Conservation (phyloP, 441 rosid genomes). For the Pelargonium australe region DNA sequence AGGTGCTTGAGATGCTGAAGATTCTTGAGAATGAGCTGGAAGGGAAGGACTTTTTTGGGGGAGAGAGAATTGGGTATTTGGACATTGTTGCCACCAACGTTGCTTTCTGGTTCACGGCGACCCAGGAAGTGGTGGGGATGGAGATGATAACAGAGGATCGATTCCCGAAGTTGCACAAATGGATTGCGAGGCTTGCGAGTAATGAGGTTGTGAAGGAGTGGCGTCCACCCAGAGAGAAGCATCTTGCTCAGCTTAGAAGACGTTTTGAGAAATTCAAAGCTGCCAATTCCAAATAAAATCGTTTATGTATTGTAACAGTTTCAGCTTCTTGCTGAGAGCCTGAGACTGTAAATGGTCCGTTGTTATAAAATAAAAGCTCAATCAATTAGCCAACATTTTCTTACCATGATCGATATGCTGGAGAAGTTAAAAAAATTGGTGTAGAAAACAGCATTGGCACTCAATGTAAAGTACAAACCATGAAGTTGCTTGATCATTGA, state of each 20-base stretch:
- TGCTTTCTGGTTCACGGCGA: not conserved
- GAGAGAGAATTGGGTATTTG: not conserved
- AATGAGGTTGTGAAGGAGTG: slow-evolving; percentile 31
- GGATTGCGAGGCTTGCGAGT: slow-evolving; percentile 28
- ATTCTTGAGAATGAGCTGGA: not conserved
- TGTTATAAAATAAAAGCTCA: too few species aligned
- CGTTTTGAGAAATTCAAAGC: not conserved
- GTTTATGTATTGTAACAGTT: too few species aligned
- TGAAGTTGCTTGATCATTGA: too few species aligned
- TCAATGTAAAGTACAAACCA: too few species aligned
- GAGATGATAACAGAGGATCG: not conserved
- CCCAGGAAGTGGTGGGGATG: not conserved
- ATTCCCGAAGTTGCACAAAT: slow-evolving; percentile 29
- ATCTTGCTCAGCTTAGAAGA: slow-evolving; percentile 22
- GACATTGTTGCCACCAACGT: not conserved
- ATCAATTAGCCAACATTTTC: too few species aligned
- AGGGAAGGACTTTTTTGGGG: not conserved
- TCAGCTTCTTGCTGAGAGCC: too few species aligned
- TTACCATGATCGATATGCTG: too few species aligned
- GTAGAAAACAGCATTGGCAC: too few species aligned
- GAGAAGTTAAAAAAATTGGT: too few species aligned
- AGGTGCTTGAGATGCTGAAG: not conserved
- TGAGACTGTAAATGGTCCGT: too few species aligned
- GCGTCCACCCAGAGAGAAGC: slow-evolving; percentile 35
- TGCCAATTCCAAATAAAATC: slow-evolving; percentile 11